Evolutionary conservation across 805 yeast genomes (phyloP).

Genomic region (Cyberlindnera mississippiensis): DNA sequence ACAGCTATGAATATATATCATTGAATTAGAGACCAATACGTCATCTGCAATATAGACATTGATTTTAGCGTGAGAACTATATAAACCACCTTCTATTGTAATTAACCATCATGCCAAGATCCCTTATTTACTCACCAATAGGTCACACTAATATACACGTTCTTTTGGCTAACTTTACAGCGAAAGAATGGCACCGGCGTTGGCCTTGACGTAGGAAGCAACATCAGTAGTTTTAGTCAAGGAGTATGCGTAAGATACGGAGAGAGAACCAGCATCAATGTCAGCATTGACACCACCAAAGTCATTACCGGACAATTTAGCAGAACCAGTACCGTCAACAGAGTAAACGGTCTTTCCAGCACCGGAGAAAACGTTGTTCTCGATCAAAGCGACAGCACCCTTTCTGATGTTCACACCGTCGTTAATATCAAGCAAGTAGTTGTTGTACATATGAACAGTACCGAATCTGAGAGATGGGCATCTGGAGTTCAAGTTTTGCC

Average conservation of each 20-base stretch:
- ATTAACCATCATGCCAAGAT: no score
- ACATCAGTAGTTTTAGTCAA: neutral
- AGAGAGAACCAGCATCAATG: slow-evolving; percentile 1
- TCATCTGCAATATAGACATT: no score
- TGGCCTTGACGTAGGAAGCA: slow-evolving; percentile 3
- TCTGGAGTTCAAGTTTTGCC: slow-evolving; percentile 9
- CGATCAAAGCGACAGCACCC: slow-evolving; percentile 1
- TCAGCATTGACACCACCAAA: slow-evolving; percentile 3
- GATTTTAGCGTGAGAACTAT: no score
- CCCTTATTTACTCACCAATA: no score
- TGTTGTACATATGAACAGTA: slow-evolving; percentile 7
- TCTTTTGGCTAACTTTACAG: no score
- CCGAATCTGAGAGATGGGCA: slow-evolving; percentile 9
- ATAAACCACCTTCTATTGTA: no score
- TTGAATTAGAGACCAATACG: no score
- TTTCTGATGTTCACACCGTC: slow-evolving; percentile 9
- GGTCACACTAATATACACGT: no score
- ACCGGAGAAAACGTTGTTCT: slow-evolving; percentile 8
- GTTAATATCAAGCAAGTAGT: slow-evolving; percentile 1
- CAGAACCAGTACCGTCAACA: slow-evolving; percentile 6
- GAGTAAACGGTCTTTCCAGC: slow-evolving; percentile 5
- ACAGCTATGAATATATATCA: no score
- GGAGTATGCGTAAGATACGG: slow-evolving; percentile 4
- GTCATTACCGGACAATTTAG: slow-evolving; percentile 2
- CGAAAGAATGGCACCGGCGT: slow-evolving; percentile 5